Percentiles rank a stretch among this genome's conserved stretches.
Evolutionary conservation across 495 filamentous ascomycete species (phyloP).

Genomic region (Podospora australis): DNA sequence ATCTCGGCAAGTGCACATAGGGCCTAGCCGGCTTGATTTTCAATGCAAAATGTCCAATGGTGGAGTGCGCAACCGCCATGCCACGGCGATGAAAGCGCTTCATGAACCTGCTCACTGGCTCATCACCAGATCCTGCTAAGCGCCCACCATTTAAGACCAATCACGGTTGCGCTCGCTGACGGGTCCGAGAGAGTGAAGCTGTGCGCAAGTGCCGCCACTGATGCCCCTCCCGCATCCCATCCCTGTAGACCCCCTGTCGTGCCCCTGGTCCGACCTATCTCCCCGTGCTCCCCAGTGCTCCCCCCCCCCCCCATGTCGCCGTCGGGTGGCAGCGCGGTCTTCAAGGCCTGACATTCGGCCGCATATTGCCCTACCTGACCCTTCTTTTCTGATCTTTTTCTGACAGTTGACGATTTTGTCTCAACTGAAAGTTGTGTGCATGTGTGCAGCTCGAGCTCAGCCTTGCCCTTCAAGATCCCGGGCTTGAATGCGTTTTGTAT

Average conservation of each 20-base stretch:
- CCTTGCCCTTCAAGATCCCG: background rate
- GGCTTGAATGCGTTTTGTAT: background rate
- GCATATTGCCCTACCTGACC: slow-evolving; percentile 31
- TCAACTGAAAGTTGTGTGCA: slow-evolving; percentile 2
- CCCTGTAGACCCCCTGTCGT: slow-evolving; percentile 2
- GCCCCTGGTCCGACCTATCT: too few species aligned
- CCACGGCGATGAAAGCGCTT: slow-evolving; percentile 20
- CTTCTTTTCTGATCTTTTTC: slow-evolving; percentile 8
- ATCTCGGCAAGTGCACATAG: background rate
- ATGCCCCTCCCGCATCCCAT: background rate
- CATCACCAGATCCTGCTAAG: slow-evolving; percentile 20
- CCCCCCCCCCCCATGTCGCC: background rate
- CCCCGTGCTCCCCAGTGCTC: slow-evolving; percentile 2
- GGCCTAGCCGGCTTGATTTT: background rate
- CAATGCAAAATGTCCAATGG: slow-evolving; percentile 11
- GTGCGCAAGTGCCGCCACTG: slow-evolving; percentile 14
- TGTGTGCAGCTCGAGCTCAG: background rate
- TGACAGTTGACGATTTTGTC: slow-evolving; percentile 7
- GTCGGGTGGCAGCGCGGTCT: slow-evolving; percentile 19
- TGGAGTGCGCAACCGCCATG: slow-evolving; percentile 15
- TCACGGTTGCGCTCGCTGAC: slow-evolving; percentile 18
- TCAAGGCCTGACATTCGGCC: slow-evolving; percentile 23
- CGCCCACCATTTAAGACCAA: slow-evolving; percentile 25
- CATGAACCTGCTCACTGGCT: slow-evolving; percentile 21
- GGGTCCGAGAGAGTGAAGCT: background rate